These are phyloP conservation scores for Acanthamoeba polyphaga DNA, from an alignment of 208 protist genomes.

Conservation along the genomic window DNA sequence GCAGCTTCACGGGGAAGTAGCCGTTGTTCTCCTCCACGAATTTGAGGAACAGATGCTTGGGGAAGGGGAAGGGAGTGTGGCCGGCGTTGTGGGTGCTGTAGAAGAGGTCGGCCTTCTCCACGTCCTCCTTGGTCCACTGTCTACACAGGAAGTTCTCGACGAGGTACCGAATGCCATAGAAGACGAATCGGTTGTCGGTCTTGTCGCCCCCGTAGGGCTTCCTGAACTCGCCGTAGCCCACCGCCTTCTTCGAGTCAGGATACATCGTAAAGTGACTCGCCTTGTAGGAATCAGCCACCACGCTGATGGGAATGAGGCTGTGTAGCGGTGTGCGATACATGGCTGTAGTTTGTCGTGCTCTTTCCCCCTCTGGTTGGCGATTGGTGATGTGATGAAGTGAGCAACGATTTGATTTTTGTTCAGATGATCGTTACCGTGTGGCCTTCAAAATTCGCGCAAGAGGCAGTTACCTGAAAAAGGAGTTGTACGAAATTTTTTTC, in stretches of 20 bases:
- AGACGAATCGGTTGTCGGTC: conserved; percentile 81
- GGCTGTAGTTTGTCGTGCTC: not conserved
- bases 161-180: conserved; percentile 80
- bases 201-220: conserved; percentile 73
- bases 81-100: conserved; percentile 81
- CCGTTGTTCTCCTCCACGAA: conserved; percentile 83
- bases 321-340: conserved; percentile 12
- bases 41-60: conserved; percentile 78
- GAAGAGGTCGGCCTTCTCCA: conserved; percentile 75
- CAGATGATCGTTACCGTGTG: too few species aligned
- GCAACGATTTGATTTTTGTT: too few species aligned
- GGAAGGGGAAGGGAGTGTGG: conserved; percentile 77
- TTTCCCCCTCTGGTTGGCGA: too few species aligned
- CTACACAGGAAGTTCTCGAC: conserved; percentile 78
- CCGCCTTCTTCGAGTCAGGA: conserved; percentile 53
- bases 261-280: conserved; percentile 71
- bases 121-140: conserved; percentile 78
- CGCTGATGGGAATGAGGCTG: conserved; percentile 36
- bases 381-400: too few species aligned
- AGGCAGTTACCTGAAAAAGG: too few species aligned
- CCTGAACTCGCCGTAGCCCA: conserved; percentile 82
- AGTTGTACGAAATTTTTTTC: too few species aligned
- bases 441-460: too few species aligned
- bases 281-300: conserved; percentile 71
- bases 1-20: conserved; percentile 68